Evolutionary conservation across 2,329 filamentous ascomycete genomes (phyloP), one percentile per base, ranked within the genome.

Genomic region (Thielaviopsis populi): DNA sequence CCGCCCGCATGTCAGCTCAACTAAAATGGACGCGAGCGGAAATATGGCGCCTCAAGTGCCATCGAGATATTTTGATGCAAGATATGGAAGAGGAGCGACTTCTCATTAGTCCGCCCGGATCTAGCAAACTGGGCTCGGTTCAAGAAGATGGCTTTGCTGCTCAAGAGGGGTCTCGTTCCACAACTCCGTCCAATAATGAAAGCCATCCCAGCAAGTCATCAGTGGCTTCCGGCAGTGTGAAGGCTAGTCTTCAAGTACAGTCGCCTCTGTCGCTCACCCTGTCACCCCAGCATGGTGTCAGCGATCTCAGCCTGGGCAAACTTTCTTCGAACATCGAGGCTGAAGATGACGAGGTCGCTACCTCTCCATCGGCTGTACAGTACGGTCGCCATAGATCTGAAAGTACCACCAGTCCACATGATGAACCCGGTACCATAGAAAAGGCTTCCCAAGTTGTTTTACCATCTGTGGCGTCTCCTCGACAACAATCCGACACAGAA

Each of bases 11-110:
- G 75, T 85, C 91, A 64, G 90, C 90, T 2, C 91, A 92, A 72
- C 76, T 99, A 66, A 95, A 94, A 72, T 96, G 92, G 92, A 85
- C 87, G n/a, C 82, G 92, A 66, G 87, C 95, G 72, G 90, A 96
- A 68, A 94, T 96, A 22, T 96, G 91, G 90, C 88, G 86, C 63
- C 82, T 92, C 69, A 92, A 84, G 70, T 96, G 91, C 68, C 91
- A 99, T 73, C 85, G 87, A 50, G 92, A 96, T 69, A 91, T 97
- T 66, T 76, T 99, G 22, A 78, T 84, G 4, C 81, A 91, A 73
- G 94, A 99, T 71, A 77, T 97, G 8, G 87, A 92, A 63, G 89
- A 96, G 68, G 91, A 96, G 54, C 67, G 37, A 70, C 71, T 41
- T 68, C 63, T 53, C 43, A 13, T 27, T 15, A 62, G 53, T 33